phyloP scores from a whole-genome alignment of 352 stramenopile species.

The Phytophthora kernoviae region DNA sequence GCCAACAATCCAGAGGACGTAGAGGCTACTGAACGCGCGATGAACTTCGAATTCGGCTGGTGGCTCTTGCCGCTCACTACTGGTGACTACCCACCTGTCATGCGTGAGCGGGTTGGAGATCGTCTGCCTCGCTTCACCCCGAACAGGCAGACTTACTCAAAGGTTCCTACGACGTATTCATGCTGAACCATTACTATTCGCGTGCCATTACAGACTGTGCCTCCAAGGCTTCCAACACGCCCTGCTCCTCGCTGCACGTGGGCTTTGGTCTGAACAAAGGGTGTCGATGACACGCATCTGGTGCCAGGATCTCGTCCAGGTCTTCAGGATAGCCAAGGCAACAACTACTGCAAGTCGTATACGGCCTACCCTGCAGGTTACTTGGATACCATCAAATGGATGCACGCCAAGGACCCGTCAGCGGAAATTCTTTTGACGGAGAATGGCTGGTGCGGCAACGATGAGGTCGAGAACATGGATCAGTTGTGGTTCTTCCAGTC shows the following conservation, averaged over 20 bases:
- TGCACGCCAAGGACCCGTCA: conserved; percentile 35
- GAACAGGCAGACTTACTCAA: conserved; percentile 67
- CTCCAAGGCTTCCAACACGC: conserved; percentile 22
- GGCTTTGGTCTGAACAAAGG: conserved; percentile 44
- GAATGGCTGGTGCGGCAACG: conserved; percentile 38
- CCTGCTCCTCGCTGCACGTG: conserved; percentile 29
- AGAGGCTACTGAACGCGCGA: conserved; percentile 70
- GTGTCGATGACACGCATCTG: conserved; percentile 46
- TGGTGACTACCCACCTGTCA: conserved; percentile 91
- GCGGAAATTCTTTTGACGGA: conserved; percentile 28
- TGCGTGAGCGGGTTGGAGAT: conserved; percentile 77
- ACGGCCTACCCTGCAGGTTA: conserved; percentile 41
- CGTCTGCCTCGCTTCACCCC: conserved; percentile 87
- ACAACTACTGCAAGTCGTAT: conserved; percentile 34
- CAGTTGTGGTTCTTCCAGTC: conserved; percentile 57
- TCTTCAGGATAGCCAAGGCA: conserved; percentile 31
- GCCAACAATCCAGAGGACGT: conserved; percentile 39
- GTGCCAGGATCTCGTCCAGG: conserved; percentile 59
- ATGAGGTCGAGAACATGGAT: conserved; percentile 23
- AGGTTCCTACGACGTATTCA: conserved; percentile 90
- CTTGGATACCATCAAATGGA: conserved; percentile 43
- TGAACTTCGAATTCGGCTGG: conserved; percentile 91
- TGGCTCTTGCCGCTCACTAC: conserved; percentile 86
- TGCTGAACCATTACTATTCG: conserved; percentile 92
- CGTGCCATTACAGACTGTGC: conserved; percentile 44